phyloP scores from a whole-genome alignment of 1,284 basidiomycete species.

The Schizophyllum commune region DNA sequence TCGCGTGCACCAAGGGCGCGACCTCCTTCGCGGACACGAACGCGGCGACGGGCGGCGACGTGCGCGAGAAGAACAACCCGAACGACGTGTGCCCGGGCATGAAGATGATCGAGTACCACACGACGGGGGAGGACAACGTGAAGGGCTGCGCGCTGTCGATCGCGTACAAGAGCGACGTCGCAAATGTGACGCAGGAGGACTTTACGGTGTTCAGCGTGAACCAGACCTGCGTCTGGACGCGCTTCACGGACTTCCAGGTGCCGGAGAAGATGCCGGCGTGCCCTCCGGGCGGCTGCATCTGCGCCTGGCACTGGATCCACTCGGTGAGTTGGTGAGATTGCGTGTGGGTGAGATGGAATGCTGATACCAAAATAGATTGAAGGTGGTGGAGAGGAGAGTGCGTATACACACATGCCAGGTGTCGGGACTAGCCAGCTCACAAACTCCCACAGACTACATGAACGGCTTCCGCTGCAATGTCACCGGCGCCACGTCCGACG shows the following conservation, averaged over 20 bases:
- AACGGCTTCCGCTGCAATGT: constrained; percentile 69
- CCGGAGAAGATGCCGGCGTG: constrained; percentile 63
- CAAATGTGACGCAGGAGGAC: constrained; percentile 51
- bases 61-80: constrained; percentile 30
- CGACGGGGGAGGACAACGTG: constrained; percentile 42
- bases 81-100: constrained; percentile 44
- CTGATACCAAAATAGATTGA: background rate
- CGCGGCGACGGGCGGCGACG: constrained; percentile 39
- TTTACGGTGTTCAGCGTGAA: constrained; percentile 70
- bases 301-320: constrained; percentile 73
- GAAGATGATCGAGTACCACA: constrained; percentile 40
- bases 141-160: constrained; percentile 65
- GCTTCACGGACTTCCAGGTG: constrained; percentile 57
- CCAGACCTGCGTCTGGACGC: constrained; percentile 63
- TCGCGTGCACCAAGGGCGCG: constrained; percentile 51
- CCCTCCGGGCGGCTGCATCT: constrained; percentile 55
- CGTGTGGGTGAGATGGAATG: background rate
- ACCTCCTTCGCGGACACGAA: constrained; percentile 40
- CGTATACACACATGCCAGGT: constrained; percentile 31
- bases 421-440: background rate
- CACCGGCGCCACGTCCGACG: constrained; percentile 43
- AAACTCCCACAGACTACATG: constrained; percentile 45
- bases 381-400: constrained; percentile 37
- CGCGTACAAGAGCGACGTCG: constrained; percentile 56
- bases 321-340: constrained; percentile 23